Percentiles rank a stretch among this genome's conserved stretches.
These are phyloP conservation scores for Oidiodendron maius DNA, from an alignment of 495 filamentous ascomycete genomes.

Conservation along the genomic window DNA sequence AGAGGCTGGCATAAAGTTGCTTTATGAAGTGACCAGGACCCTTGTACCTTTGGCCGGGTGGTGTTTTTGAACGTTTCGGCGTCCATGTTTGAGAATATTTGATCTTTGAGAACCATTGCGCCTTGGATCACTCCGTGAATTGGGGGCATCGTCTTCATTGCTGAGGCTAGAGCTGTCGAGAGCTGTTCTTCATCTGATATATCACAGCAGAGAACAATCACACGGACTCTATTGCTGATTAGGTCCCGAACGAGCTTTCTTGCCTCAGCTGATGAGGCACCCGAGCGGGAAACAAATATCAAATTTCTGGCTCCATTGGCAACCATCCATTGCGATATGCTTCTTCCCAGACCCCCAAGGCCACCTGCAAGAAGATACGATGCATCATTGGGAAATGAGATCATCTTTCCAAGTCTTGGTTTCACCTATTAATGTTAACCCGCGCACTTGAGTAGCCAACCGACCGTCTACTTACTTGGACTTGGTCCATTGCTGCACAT, in stretches of 20 bases:
- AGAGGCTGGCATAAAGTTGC: constrained; percentile 28
- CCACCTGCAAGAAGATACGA: constrained; percentile 57
- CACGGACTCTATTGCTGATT: not conserved
- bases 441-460: too few relatives aligned
- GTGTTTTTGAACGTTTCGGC: constrained; percentile 24
- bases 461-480: too few relatives aligned
- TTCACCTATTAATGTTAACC: too few relatives aligned
- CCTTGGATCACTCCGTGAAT: constrained; percentile 43
- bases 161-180: not conserved
- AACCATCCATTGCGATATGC: constrained; percentile 41
- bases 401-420: not conserved
- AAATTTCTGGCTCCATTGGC: constrained; percentile 44
- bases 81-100: constrained; percentile 6
- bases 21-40: constrained; percentile 31
- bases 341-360: constrained; percentile 47
- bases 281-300: constrained; percentile 52
- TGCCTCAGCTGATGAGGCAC: constrained; percentile 22
- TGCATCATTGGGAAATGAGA: constrained; percentile 21
- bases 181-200: constrained; percentile 21
- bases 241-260: not conserved
- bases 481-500: too few relatives aligned
- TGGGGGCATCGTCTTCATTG: not conserved
- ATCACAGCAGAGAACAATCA: constrained; percentile 21
- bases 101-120: constrained; percentile 38
- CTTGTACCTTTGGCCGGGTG: constrained; percentile 33